phyloP scores from a whole-genome alignment of 306 rosid species.

The Astragalus glycyphyllos region DNA sequence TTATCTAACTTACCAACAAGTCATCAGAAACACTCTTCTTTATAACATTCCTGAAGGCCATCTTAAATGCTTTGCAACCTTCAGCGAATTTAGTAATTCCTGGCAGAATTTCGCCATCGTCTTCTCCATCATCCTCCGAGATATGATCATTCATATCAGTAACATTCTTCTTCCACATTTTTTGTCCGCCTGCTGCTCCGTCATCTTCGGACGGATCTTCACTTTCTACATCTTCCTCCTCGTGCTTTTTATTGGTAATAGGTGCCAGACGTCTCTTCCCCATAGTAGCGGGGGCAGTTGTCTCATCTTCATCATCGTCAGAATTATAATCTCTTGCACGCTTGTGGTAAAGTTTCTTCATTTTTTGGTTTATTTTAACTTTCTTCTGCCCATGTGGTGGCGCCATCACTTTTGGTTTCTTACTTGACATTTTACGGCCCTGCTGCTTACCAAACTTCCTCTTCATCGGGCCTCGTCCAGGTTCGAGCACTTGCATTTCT shows the following conservation, averaged over 20 bases:
- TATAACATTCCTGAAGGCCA: constrained; percentile 76
- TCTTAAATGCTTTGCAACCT: constrained; percentile 84
- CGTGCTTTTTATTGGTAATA: not conserved
- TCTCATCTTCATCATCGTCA: constrained; percentile 64
- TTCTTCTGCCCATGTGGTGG: constrained; percentile 55
- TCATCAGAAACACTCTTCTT: constrained; percentile 73
- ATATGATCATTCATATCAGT: constrained; percentile 32
- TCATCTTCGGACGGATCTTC: constrained; percentile 55
- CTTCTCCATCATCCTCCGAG: constrained; percentile 70
- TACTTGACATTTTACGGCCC: constrained; percentile 53
- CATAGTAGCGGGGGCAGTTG: constrained; percentile 34
- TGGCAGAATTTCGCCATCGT: constrained; percentile 63
- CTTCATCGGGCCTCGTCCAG: constrained; percentile 52
- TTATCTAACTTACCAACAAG: constrained; percentile 60
- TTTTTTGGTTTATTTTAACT: constrained; percentile 61
- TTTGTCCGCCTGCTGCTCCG: constrained; percentile 40
- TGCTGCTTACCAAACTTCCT: constrained; percentile 58
- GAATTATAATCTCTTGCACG: constrained; percentile 87
- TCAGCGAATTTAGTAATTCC: constrained; percentile 75
- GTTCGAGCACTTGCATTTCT: constrained; percentile 48
- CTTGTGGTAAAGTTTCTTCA: constrained; percentile 82
- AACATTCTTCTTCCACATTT: constrained; percentile 27
- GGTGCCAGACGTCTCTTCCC: constrained; percentile 5
- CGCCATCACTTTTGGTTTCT: constrained; percentile 53
- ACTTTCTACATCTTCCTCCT: constrained; percentile 42